Conservation (phyloP, 345 rosid species). For the Pugionium dolabratum region DNA sequence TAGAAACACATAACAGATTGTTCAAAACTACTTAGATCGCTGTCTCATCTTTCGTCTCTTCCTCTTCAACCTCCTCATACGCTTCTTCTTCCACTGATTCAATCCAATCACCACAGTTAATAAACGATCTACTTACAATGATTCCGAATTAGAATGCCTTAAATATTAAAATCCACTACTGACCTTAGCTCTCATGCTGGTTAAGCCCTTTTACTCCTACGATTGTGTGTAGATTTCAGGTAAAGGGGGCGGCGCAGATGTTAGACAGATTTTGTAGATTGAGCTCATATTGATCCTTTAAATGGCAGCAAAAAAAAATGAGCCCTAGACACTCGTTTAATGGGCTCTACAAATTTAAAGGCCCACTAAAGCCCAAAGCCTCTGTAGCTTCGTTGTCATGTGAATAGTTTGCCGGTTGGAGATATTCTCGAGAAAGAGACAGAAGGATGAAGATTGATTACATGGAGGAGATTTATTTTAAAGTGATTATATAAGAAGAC, state of each 20-base stretch:
- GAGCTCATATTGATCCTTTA: neutral
- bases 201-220: neutral
- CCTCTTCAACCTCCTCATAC: constrained; percentile 99
- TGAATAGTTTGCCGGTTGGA: neutral
- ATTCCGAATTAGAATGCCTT: neutral
- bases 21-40: constrained; percentile 77
- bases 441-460: neutral
- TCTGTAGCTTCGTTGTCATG: neutral
- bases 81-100: constrained; percentile 98
- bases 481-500: no score
- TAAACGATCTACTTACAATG: neutral
- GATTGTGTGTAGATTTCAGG: neutral
- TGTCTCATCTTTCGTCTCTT: constrained; percentile 99
- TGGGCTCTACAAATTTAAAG: constrained; percentile 9
- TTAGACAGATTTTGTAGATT: neutral
- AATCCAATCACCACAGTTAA: neutral
- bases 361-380: constrained; percentile 25
- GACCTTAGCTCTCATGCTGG: constrained; percentile 40
- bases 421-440: neutral
- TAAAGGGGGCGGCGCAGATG: constrained; percentile 30
- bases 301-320: constrained; percentile 3
- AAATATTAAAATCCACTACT: constrained; percentile 1
- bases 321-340: constrained; percentile 16
- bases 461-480: constrained; percentile 11
- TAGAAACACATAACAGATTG: neutral